Base-by-base conservation (phyloP, 2,329 filamentous ascomycete species). In the Xylaria sp. region DNA sequence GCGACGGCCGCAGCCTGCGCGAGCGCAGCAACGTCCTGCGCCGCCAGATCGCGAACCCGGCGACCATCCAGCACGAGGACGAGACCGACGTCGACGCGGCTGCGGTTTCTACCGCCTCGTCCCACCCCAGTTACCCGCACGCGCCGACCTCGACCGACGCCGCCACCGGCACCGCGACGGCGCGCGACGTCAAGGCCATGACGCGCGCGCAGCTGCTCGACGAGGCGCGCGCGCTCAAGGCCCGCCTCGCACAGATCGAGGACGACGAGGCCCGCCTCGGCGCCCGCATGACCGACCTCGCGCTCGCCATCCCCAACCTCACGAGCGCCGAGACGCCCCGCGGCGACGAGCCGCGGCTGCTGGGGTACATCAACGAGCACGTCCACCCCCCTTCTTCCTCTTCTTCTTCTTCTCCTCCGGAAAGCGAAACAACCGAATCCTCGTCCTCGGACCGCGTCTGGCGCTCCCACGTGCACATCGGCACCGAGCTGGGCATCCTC, bases 391-490 rank as follows among this genome's bases (percentile, higher is more conserved):
- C 8, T 13, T 11, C 5, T 3, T 6, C 29, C 62, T 39, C 51
- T 37, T 61, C 54, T 2, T 55, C 49, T 9, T 63, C 61, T 43
- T 62, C 66, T 24, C 63, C 61, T 60, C 34, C 61, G 57, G 16
- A 65, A 54, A 6, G 6, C 24, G 11, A 26, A 26, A 6, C 24
- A 6, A 5, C 24, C 24, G 24, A 18, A 11, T 9, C 44, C 63
- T 71, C 67, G 11, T 57, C 57, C 1, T 72, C 72, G 2, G 74
- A 78, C 60, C 74, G 76, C 52, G 74, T 82, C 6, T 87, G 82
- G 82, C 80, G 85, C 39, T 93, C 90, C 0, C 92, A 97, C 71
- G 89, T 94, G 7, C 83, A 93, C 62, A 93, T 99, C 63, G 94
- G 94, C 26, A 80, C 85, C 4, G 85, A 92, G 67, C 83, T 99